Evolutionary conservation across 2,329 filamentous ascomycete genomes (phyloP).

Genomic region (Ophioceras dolichostomum): DNA sequence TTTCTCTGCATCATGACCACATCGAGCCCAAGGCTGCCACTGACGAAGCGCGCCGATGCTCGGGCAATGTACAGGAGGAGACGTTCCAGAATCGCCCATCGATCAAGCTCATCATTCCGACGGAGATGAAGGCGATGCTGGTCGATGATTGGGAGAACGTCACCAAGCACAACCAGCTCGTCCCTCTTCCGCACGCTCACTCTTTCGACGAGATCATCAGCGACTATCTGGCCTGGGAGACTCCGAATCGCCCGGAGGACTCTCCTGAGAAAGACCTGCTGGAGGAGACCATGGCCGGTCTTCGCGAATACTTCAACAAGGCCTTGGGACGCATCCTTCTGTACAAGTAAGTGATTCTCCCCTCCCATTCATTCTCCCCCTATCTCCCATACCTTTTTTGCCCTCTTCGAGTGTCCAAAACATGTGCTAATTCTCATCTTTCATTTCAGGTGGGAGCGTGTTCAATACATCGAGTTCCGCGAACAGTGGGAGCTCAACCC

Average conservation of each 20-base stretch:
- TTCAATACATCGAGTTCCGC: conserved; percentile 71
- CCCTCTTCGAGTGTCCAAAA: not conserved
- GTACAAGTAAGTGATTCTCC: conserved; percentile 47
- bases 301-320: conserved; percentile 92
- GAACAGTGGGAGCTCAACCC: conserved; percentile 53
- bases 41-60: no score
- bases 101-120: conserved; percentile 76
- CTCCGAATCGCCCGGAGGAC: conserved; percentile 48
- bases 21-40: no score
- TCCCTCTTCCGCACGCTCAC: conserved; percentile 66
- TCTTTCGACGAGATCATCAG: conserved; percentile 69
- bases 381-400: not conserved
- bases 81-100: conserved; percentile 72
- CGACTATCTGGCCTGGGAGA: conserved; percentile 65
- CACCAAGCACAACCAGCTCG: conserved; percentile 86
- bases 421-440: no score
- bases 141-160: conserved; percentile 99
- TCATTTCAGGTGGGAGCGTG: conserved; percentile 65
- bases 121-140: conserved; percentile 79
- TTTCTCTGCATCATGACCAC: not conserved
- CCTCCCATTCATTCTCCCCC: not conserved
- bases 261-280: conserved; percentile 72
- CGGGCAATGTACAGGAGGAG: conserved; percentile 64
- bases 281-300: conserved; percentile 74
- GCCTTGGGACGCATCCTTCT: conserved; percentile 77